Evolutionary conservation across 2,329 filamentous ascomycete species (phyloP).

Genomic region (Fusarium odoratissimum): DNA sequence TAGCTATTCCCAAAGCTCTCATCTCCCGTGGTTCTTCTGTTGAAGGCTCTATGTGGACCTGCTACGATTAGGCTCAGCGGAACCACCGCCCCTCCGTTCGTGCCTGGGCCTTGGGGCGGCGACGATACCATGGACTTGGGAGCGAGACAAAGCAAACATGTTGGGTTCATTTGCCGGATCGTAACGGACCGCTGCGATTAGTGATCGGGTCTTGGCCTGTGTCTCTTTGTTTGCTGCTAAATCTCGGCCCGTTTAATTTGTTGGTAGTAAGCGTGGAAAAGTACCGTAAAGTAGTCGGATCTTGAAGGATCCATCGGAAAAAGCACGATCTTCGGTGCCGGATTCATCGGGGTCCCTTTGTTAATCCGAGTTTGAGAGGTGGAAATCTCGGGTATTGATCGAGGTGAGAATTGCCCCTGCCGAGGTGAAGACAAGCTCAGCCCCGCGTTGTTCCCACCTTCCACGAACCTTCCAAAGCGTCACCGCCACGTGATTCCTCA

Average conservation of each 20-base stretch:
- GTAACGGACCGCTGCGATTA: conserved; percentile 9
- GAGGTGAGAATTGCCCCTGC: neutral
- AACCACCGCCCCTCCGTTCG: conserved; percentile 10
- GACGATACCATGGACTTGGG: conserved; percentile 22
- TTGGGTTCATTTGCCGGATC: conserved; percentile 13
- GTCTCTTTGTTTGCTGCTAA: conserved; percentile 23
- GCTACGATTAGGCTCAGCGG: conserved; percentile 4
- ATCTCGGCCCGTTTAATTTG: conserved; percentile 20
- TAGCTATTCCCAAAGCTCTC: conserved; percentile 12
- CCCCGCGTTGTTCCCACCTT: neutral
- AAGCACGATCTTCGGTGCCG: neutral
- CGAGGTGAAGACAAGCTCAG: neutral
- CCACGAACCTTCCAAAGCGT: neutral
- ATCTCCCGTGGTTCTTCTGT: neutral
- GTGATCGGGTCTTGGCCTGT: conserved; percentile 1
- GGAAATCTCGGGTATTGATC: neutral
- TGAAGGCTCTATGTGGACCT: conserved; percentile 8
- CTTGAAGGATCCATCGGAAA: neutral
- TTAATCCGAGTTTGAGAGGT: neutral
- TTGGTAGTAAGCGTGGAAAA: neutral
- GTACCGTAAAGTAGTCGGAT: neutral
- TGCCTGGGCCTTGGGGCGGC: conserved; percentile 13
- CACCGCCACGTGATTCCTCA: neutral
- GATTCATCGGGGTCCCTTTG: neutral
- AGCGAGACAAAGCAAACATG: conserved; percentile 7